Evolutionary conservation across 2,329 filamentous ascomycete genomes (phyloP).

Genomic region (Talaromyces sp.): DNA sequence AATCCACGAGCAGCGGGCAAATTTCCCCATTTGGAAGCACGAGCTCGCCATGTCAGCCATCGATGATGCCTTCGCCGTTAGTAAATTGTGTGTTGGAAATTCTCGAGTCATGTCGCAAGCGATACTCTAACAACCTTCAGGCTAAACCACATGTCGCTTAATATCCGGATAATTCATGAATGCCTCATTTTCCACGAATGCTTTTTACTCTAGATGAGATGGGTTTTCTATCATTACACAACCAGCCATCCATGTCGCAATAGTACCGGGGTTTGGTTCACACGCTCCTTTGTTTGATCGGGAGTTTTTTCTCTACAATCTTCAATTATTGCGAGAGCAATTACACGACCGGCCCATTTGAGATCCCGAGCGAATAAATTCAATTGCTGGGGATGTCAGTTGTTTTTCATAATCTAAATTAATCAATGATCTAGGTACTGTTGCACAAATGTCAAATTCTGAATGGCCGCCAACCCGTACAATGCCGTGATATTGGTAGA

Average conservation of each 20-base stretch:
- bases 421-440: too few relatives aligned
- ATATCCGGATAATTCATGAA: background rate
- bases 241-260: background rate
- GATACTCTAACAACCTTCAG: background rate
- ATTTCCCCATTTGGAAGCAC: background rate
- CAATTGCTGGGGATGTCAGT: too few relatives aligned
- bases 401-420: too few relatives aligned
- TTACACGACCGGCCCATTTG: too few relatives aligned
- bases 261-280: background rate
- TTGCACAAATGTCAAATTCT: constrained; percentile 41
- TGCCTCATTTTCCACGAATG: background rate
- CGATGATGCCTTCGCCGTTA: background rate
- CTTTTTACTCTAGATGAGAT: too few relatives aligned
- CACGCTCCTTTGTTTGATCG: too few relatives aligned
- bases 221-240: too few relatives aligned
- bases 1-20: background rate
- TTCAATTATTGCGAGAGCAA: too few relatives aligned
- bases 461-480: constrained; percentile 57
- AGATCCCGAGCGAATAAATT: too few relatives aligned
- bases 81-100: background rate
- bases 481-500: constrained; percentile 56
- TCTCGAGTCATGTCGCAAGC: background rate
- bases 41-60: background rate
- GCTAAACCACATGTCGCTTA: background rate
- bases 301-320: too few relatives aligned